Conservation (phyloP, 2,329 filamentous ascomycete species). For the Aphanocladium album region DNA sequence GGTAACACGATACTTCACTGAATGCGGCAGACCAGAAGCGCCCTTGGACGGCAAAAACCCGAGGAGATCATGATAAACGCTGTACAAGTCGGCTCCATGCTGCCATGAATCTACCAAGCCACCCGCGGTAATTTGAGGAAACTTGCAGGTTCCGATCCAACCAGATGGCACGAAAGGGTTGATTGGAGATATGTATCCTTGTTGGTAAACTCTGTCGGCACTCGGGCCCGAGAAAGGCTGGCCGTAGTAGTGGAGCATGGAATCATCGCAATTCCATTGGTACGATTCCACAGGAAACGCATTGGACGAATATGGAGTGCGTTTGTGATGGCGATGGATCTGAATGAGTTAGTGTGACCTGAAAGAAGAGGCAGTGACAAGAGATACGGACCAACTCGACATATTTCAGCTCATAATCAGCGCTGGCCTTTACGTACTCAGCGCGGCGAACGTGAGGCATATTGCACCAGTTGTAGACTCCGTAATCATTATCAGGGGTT, state of each 20-base stretch:
- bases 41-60: conserved; percentile 56
- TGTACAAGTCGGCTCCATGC: conserved; percentile 71
- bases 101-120: conserved; percentile 71
- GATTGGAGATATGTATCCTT: conserved; percentile 51
- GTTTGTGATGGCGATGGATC: conserved; percentile 81
- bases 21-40: conserved; percentile 33
- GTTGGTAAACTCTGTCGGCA: conserved; percentile 59
- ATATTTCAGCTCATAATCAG: conserved; percentile 63
- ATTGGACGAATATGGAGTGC: conserved; percentile 74
- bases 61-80: conserved; percentile 68
- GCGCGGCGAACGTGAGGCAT: conserved; percentile 73
- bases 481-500: conserved; percentile 52
- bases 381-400: conserved; percentile 61
- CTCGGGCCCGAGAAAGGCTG: conserved; percentile 47
- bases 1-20: conserved; percentile 65
- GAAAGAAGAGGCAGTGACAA: background rate
- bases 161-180: conserved; percentile 65
- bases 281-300: conserved; percentile 70
- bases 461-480: conserved; percentile 76
- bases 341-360: conserved; percentile 22
- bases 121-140: conserved; percentile 70
- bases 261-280: conserved; percentile 66
- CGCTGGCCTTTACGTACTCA: conserved; percentile 55
- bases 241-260: conserved; percentile 65
- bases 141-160: conserved; percentile 70